Percentiles rank a stretch among this genome's conserved stretches.
These are phyloP conservation scores for Combretum micranthum DNA, from an alignment of 345 rosid species.

Conservation along the genomic window DNA sequence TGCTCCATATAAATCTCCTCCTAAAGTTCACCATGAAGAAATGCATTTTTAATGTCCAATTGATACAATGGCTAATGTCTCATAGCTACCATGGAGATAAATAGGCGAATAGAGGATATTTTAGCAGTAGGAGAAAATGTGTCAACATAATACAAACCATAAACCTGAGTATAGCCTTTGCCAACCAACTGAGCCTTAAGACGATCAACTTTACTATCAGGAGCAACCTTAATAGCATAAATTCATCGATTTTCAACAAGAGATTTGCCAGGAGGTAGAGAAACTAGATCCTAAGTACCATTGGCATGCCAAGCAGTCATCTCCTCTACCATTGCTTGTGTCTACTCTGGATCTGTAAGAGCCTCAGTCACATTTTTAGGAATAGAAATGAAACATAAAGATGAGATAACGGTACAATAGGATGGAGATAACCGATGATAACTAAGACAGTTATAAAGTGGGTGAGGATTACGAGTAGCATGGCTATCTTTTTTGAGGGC, in stretches of 20 bases:
- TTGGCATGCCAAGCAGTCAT: no score
- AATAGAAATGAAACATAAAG: no score
- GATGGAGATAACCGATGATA: no score
- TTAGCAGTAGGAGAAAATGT: background rate
- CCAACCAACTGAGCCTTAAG: background rate
- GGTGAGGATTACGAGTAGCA: no score
- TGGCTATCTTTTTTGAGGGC: no score
- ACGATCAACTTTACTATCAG: background rate
- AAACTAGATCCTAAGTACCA: no score
- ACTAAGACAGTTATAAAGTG: no score
- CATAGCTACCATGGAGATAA: background rate
- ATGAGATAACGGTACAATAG: no score
- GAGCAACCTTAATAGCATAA: background rate
- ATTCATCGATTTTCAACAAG: background rate
- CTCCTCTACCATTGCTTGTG: no score
- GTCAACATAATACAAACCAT: background rate
- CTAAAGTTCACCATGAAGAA: background rate
- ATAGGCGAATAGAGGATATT: background rate
- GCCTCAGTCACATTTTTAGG: no score
- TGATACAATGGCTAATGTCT: background rate
- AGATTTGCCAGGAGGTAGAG: background rate
- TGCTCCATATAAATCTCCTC: background rate
- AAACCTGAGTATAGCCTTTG: background rate
- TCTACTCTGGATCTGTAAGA: no score
- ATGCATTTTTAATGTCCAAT: background rate